Conservation (phyloP, 2,329 filamentous ascomycete species). For the Aspergillus jensenii region DNA sequence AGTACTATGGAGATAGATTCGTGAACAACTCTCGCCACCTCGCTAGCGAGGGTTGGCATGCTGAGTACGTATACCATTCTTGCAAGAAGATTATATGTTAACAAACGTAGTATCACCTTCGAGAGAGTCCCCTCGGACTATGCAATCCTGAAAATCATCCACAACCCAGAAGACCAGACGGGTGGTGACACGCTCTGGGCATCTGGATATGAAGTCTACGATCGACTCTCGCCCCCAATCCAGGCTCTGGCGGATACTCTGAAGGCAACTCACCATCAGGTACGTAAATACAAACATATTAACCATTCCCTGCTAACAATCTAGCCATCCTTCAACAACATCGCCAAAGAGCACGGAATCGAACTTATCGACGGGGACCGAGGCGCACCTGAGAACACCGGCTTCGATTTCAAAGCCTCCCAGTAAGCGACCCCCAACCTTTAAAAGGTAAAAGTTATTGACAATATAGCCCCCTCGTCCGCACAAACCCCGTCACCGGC, state of each 20-base stretch:
- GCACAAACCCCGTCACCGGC: slow-evolving; percentile 8
- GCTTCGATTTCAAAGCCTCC: slow-evolving; percentile 3
- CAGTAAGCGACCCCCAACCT: not conserved
- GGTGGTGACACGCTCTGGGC: slow-evolving; percentile 11
- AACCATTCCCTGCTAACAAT: not conserved
- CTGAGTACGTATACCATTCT: not conserved
- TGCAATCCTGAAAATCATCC: slow-evolving; percentile 3
- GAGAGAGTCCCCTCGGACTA: slow-evolving; percentile 10
- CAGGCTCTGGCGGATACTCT: slow-evolving; percentile 4
- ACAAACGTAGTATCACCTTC: slow-evolving; percentile 3
- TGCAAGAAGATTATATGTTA: not conserved
- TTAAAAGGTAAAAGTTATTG: no score
- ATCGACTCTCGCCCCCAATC: slow-evolving; percentile 6
- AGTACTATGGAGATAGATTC: slow-evolving; percentile 2
- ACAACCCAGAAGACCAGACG: slow-evolving; percentile 1
- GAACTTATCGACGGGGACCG: not conserved
- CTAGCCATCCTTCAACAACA: not conserved
- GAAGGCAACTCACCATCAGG: slow-evolving; percentile 1
- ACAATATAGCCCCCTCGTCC: slow-evolving; percentile 1
- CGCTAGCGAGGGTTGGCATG: slow-evolving; percentile 9
- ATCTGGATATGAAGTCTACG: slow-evolving; percentile 11
- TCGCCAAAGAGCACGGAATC: slow-evolving; percentile 3
- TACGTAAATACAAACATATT: not conserved
- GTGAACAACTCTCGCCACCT: not conserved
- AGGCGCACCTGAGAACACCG: not conserved